Conservation (phyloP, 768 basidiomycete species). For the Termitomyces sp. region DNA sequence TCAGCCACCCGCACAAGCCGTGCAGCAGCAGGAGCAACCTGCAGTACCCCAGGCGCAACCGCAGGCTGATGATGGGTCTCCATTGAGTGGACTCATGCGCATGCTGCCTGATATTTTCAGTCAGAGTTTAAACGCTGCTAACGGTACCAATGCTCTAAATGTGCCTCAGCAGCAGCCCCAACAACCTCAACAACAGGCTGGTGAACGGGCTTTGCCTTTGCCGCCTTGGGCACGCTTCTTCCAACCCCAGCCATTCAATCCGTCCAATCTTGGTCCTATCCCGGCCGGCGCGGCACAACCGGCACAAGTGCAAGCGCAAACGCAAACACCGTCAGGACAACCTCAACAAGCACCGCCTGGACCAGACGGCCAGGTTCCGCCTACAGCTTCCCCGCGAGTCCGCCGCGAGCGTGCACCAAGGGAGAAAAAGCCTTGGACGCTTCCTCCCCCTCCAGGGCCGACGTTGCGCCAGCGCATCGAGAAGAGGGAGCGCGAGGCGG, state of each 20-base stretch:
- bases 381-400: not conserved
- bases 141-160: not conserved
- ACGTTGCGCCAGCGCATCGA: constrained; percentile 74
- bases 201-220: no score
- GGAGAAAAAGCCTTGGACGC: constrained; percentile 47
- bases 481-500: constrained; percentile 64
- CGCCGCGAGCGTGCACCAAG: constrained; percentile 6
- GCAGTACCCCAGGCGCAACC: not conserved
- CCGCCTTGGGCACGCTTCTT: not conserved
- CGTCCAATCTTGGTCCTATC: not conserved
- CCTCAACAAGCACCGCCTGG: not conserved
- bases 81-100: not conserved
- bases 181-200: not conserved
- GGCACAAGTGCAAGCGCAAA: not conserved
- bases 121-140: not conserved
- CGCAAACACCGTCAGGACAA: not conserved
- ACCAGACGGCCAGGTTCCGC: not conserved
- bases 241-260: not conserved
- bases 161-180: not conserved
- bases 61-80: not conserved
- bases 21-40: not conserved
- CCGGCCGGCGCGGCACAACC: not conserved
- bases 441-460: constrained; percentile 60
- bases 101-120: not conserved
- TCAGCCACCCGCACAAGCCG: not conserved